Conservation (phyloP, 441 rosid species). For the Rhodomyrtus psidioides region DNA sequence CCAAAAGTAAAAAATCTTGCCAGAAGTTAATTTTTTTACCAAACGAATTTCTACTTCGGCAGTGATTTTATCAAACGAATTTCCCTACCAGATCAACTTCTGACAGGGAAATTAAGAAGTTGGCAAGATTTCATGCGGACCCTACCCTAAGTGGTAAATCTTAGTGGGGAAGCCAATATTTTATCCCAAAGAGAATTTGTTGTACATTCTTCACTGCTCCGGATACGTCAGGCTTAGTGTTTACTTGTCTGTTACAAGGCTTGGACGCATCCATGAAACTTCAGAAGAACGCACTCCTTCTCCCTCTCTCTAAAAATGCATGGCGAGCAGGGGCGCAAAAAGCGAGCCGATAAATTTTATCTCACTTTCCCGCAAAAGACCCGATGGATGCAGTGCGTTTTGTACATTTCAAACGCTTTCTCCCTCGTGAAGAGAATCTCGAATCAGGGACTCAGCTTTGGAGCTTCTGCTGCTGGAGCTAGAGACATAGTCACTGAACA, state of each 20-base stretch:
- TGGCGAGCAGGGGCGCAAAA: background rate
- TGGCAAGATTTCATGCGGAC: too few species aligned
- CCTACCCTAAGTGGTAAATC: too few species aligned
- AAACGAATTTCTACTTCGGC: too few species aligned
- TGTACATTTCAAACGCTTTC: background rate
- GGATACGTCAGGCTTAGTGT: background rate
- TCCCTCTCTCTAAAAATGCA: background rate
- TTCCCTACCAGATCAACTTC: too few species aligned
- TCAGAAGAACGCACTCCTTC: background rate
- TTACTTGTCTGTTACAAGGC: background rate
- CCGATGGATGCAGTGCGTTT: background rate
- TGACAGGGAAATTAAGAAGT: too few species aligned
- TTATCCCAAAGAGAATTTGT: background rate
- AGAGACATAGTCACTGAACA: background rate
- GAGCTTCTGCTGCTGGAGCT: background rate
- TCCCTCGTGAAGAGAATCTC: background rate
- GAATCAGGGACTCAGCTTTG: background rate
- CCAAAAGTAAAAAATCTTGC: too few species aligned
- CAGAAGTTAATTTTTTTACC: too few species aligned
- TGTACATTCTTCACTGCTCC: background rate
- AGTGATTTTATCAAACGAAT: too few species aligned
- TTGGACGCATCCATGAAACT: background rate
- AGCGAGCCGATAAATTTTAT: background rate
- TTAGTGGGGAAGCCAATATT: background rate
- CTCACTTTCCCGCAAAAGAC: background rate